Evolutionary conservation across 176 grass and related monocot genomes (phyloP).

Genomic region (Dendrocalamus sinicus): DNA sequence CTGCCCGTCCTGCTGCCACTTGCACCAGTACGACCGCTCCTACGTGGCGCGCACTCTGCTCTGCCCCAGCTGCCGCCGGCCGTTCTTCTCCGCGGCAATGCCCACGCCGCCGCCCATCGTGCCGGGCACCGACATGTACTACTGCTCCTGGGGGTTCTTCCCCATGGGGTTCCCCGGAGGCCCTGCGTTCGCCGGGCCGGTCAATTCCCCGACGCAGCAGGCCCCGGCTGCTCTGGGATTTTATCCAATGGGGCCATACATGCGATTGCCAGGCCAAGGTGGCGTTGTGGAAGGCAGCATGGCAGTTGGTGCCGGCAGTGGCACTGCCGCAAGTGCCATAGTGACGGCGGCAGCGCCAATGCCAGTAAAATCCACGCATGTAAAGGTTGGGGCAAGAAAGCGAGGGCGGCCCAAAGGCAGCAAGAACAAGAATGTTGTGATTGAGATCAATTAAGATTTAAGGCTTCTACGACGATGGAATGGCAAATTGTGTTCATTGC

Average conservation of each 20-base stretch:
- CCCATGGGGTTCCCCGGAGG: conserved; percentile 65
- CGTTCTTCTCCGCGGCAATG: conserved; percentile 56
- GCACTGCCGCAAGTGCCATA: background rate
- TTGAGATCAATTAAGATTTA: conserved; percentile 33
- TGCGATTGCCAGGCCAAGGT: conserved; percentile 22
- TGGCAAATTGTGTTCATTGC: background rate
- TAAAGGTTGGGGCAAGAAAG: conserved; percentile 23
- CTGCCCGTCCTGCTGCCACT: conserved; percentile 59
- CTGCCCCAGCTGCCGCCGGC: conserved; percentile 56
- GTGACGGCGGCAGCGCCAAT: background rate
- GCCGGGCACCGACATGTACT: conserved; percentile 69
- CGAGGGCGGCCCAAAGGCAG: conserved; percentile 34
- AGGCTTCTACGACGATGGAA: background rate
- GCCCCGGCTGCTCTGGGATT: conserved; percentile 5
- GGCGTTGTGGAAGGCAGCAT: background rate
- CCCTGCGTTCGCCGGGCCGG: conserved; percentile 45
- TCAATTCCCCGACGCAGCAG: conserved; percentile 12
- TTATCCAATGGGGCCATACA: conserved; percentile 30
- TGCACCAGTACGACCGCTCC: conserved; percentile 58
- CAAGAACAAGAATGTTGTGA: conserved; percentile 43
- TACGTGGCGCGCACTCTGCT: conserved; percentile 57
- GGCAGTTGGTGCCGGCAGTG: background rate
- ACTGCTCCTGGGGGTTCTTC: conserved; percentile 75
- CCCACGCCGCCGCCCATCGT: conserved; percentile 52
- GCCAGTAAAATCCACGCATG: background rate